A percentile compares a stretch with the other conserved stretches of the same genome.
phyloP scores from a whole-genome alignment of 75 land plant species.

The Pinus taeda region DNA sequence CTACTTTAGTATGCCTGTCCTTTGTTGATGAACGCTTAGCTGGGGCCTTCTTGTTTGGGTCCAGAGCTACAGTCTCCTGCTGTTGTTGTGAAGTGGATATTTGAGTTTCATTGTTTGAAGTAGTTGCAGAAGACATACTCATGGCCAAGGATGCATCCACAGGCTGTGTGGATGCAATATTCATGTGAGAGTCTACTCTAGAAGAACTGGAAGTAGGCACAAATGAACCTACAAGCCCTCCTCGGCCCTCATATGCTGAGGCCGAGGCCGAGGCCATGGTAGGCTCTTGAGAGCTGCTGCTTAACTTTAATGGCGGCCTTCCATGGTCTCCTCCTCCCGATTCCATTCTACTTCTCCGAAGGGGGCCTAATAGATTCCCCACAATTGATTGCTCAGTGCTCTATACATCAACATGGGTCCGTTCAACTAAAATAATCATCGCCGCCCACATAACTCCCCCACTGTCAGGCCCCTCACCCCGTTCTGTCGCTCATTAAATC shows the following conservation, averaged over 20 bases:
- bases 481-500: background rate
- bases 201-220: background rate
- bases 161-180: background rate
- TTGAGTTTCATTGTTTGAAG: slow-evolving; percentile 1
- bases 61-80: slow-evolving; percentile 8
- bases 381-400: slow-evolving; percentile 10
- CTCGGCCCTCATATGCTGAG: slow-evolving; percentile 6
- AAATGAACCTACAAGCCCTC: slow-evolving; percentile 3
- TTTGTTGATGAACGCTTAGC: slow-evolving; percentile 66
- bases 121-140: background rate
- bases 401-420: slow-evolving; percentile 10
- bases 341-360: slow-evolving; percentile 4
- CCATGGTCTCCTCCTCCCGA: slow-evolving; percentile 8
- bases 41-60: slow-evolving; percentile 36
- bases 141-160: slow-evolving; percentile 7
- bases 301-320: slow-evolving; percentile 4
- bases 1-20: slow-evolving; percentile 79
- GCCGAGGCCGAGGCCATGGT: background rate
- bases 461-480: background rate
- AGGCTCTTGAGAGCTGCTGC: slow-evolving; percentile 2
- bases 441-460: slow-evolving; percentile 2
- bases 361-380: slow-evolving; percentile 12
- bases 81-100: background rate
- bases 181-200: slow-evolving; percentile 3
- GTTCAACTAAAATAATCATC: slow-evolving; percentile 5